A percentile compares a stretch with the other conserved stretches of the same genome.
Conservation (phyloP, 2,329 filamentous ascomycete species). For the Onygenales sp. region DNA sequence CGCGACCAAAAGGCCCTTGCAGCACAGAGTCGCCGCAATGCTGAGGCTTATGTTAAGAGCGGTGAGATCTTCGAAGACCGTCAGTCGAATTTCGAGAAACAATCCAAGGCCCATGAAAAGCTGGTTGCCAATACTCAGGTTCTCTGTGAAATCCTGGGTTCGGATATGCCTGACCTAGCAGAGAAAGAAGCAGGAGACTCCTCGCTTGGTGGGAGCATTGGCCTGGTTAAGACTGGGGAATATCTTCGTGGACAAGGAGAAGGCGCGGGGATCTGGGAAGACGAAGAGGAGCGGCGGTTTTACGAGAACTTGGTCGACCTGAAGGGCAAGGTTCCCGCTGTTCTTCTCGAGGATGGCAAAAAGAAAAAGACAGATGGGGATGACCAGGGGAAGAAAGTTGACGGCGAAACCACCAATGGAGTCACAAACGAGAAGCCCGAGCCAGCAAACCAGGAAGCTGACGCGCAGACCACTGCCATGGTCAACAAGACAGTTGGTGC, state of each 20-base stretch:
- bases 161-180: constrained; percentile 87
- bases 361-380: constrained; percentile 83
- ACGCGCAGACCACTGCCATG: constrained; percentile 88
- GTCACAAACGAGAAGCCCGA: constrained; percentile 29
- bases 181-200: constrained; percentile 65
- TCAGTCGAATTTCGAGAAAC: constrained; percentile 90
- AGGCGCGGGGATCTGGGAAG: constrained; percentile 93
- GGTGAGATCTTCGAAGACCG: constrained; percentile 97
- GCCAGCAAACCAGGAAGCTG: constrained; percentile 45
- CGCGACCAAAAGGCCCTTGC: constrained; percentile 87
- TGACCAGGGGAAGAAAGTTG: constrained; percentile 66
- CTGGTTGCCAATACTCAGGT: constrained; percentile 83
- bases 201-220: constrained; percentile 66
- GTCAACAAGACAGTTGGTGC: constrained; percentile 96
- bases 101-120: constrained; percentile 84
- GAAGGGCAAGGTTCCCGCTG: constrained; percentile 88
- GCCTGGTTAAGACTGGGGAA: constrained; percentile 86
- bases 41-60: constrained; percentile 96
- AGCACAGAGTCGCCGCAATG: constrained; percentile 83
- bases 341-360: constrained; percentile 85
- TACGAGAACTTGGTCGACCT: constrained; percentile 95
- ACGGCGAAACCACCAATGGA: constrained; percentile 36
- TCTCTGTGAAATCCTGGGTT: constrained; percentile 76
- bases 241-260: constrained; percentile 86
- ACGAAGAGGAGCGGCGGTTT: constrained; percentile 94